Evolutionary conservation across 495 filamentous ascomycete genomes (phyloP).

Genomic region (Daldinia concentrica): DNA sequence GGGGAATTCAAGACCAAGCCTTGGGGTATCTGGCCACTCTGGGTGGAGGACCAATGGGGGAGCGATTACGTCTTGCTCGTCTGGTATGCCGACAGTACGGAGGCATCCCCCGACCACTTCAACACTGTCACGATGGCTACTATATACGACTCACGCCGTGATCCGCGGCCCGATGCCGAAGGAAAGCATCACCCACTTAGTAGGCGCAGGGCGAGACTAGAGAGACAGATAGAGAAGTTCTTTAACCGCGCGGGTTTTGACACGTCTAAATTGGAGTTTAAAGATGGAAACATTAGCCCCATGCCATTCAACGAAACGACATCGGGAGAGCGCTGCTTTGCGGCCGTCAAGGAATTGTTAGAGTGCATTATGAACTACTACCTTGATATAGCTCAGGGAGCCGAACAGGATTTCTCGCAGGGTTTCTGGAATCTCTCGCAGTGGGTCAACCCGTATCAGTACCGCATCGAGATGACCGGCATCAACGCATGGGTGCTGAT

Average conservation of each 20-base stretch:
- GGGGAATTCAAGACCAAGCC: slow-evolving; percentile 27
- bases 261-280: neutral
- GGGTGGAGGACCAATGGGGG: slow-evolving; percentile 44
- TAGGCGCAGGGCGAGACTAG: slow-evolving; percentile 1
- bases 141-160: slow-evolving; percentile 46
- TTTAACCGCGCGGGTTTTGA: slow-evolving; percentile 12
- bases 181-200: neutral
- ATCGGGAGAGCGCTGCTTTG: slow-evolving; percentile 44
- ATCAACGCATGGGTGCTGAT: slow-evolving; percentile 46
- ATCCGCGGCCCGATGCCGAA: neutral
- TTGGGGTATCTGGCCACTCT: slow-evolving; percentile 42
- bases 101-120: neutral
- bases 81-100: slow-evolving; percentile 11
- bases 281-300: slow-evolving; percentile 9
- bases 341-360: slow-evolving; percentile 27
- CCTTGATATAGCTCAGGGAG: neutral
- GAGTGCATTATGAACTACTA: neutral
- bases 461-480: slow-evolving; percentile 43
- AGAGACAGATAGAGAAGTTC: neutral
- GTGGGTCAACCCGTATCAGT: slow-evolving; percentile 41
- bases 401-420: neutral
- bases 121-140: slow-evolving; percentile 1
- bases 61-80: slow-evolving; percentile 33
- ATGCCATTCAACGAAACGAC: slow-evolving; percentile 33
- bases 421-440: slow-evolving; percentile 16